Percentiles rank a stretch among this genome's conserved stretches.
Conservation (phyloP, 2,329 filamentous ascomycete genomes). For the Colletotrichum eleusines region DNA sequence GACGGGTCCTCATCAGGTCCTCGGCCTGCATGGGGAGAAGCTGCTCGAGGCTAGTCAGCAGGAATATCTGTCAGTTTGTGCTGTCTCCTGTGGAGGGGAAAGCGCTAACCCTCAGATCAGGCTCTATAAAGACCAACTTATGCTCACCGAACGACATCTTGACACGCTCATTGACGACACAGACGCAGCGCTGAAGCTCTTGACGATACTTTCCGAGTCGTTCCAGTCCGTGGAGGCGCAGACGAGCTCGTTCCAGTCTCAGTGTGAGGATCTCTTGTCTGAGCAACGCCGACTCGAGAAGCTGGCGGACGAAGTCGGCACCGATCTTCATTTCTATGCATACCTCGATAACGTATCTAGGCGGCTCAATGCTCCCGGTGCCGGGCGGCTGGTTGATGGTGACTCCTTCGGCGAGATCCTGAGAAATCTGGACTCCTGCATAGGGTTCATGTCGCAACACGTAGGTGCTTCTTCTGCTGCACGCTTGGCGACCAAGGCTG, state of each 20-base stretch:
- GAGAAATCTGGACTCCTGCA: constrained; percentile 86
- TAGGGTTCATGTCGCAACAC: constrained; percentile 92
- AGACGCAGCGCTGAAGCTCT: constrained; percentile 77
- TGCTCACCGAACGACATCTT: constrained; percentile 84
- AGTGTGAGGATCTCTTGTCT: constrained; percentile 87
- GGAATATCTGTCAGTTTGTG: constrained; percentile 77
- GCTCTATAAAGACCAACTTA: constrained; percentile 84
- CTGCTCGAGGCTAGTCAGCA: constrained; percentile 86
- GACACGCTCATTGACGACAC: constrained; percentile 83
- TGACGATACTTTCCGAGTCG: constrained; percentile 84
- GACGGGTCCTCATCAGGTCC: constrained; percentile 36
- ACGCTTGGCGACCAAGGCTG: background rate
- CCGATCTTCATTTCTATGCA: constrained; percentile 93
- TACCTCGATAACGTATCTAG: constrained; percentile 93
- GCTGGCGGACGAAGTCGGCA: constrained; percentile 86
- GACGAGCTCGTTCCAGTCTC: constrained; percentile 91
- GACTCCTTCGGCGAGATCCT: constrained; percentile 91
- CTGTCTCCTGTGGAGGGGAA: background rate
- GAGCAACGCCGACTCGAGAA: constrained; percentile 84
- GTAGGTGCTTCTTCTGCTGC: constrained; percentile 61
- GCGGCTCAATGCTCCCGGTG: constrained; percentile 90
- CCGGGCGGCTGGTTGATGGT: constrained; percentile 85
- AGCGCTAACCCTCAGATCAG: constrained; percentile 53
- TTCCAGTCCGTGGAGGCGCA: constrained; percentile 91
- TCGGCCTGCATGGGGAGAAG: constrained; percentile 74